Evolutionary conservation across 1,284 basidiomycete genomes (phyloP).

Genomic region (Veloporphyrellus conicus): DNA sequence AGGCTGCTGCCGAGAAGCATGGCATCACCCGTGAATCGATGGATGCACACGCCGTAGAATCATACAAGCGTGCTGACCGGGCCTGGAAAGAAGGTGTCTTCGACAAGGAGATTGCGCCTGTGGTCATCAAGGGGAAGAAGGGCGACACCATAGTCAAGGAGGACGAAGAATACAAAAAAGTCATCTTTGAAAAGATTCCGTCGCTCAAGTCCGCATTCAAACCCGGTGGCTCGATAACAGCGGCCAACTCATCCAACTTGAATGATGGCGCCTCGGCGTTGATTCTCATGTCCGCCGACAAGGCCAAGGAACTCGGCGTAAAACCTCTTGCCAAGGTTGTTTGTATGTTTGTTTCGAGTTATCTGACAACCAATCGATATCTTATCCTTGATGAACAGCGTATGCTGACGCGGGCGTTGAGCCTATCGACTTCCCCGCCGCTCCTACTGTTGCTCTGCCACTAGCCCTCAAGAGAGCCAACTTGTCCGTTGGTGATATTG

Average conservation of each 20-base stretch:
- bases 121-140: conserved; percentile 94
- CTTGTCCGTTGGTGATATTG: conserved; percentile 79
- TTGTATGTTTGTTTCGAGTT: conserved; percentile 49
- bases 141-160: conserved; percentile 86
- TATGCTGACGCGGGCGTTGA: conserved; percentile 96
- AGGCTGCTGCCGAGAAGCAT: conserved; percentile 81
- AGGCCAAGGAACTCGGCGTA: conserved; percentile 81
- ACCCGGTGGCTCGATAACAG: conserved; percentile 85
- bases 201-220: conserved; percentile 86
- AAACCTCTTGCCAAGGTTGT: conserved; percentile 90
- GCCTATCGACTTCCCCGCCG: conserved; percentile 95
- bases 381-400: conserved; percentile 47
- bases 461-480: conserved; percentile 85
- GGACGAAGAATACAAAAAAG: conserved; percentile 97
- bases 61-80: conserved; percentile 87
- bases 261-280: conserved; percentile 98
- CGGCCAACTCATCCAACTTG: conserved; percentile 93
- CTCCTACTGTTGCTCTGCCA: conserved; percentile 90
- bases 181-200: conserved; percentile 90
- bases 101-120: conserved; percentile 84
- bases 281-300: conserved; percentile 88
- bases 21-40: conserved; percentile 81
- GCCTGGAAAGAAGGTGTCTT: conserved; percentile 89
- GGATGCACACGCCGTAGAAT: conserved; percentile 89
- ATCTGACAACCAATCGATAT: conserved; percentile 4